A percentile compares a stretch with the other conserved stretches of the same genome.
phyloP scores from a whole-genome alignment of 2,329 filamentous ascomycete species.

The Aspergillus aculeatinus region DNA sequence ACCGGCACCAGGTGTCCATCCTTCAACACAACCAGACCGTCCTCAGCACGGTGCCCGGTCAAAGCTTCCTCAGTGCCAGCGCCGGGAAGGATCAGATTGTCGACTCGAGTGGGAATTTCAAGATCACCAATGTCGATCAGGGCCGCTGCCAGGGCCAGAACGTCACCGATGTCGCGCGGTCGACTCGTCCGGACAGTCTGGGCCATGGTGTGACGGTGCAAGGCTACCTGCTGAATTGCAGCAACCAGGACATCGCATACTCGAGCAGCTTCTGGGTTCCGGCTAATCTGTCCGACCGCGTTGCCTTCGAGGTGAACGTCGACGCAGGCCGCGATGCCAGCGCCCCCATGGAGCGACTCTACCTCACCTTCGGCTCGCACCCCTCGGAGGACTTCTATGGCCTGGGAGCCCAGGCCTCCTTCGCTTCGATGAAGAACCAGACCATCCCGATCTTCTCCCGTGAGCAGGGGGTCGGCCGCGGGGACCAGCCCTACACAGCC shows the following conservation, averaged over 20 bases:
- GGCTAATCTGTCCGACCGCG: not conserved
- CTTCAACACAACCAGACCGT: not conserved
- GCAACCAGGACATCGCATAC: not conserved
- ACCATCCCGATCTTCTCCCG: constrained; percentile 26
- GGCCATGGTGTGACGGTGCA: not conserved
- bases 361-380: constrained; percentile 17
- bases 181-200: constrained; percentile 4
- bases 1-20: not conserved
- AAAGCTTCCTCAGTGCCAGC: constrained; percentile 22
- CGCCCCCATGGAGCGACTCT: not conserved
- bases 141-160: constrained; percentile 21
- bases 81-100: constrained; percentile 20
- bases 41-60: not conserved
- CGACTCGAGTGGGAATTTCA: constrained; percentile 25
- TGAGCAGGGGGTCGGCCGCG: constrained; percentile 27
- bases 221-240: not conserved
- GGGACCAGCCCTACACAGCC: constrained; percentile 23
- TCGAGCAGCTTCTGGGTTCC: not conserved
- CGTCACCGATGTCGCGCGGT: constrained; percentile 12
- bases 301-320: not conserved
- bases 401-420: constrained; percentile 25
- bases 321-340: no score
- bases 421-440: constrained; percentile 27
- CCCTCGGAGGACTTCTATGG: constrained; percentile 27
- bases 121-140: constrained; percentile 22